These are phyloP conservation scores for Microsporum canis DNA, from an alignment of 2,329 filamentous ascomycete genomes.

Conservation along the genomic window DNA sequence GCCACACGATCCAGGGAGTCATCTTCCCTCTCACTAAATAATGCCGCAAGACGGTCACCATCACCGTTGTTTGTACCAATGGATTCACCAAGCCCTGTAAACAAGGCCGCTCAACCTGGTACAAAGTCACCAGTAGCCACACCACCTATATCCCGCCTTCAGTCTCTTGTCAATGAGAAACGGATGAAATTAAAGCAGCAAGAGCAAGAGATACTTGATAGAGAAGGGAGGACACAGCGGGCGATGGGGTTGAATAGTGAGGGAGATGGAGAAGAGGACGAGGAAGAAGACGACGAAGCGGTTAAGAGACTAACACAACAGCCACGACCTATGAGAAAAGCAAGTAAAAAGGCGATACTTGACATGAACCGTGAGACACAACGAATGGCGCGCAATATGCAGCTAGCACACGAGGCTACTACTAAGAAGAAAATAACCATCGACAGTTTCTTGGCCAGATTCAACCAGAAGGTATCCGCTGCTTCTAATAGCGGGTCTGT, in stretches of 20 bases:
- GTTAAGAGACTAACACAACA: slow-evolving; percentile 50
- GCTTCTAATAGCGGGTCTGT: slow-evolving; percentile 23
- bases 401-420: slow-evolving; percentile 77
- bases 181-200: slow-evolving; percentile 57
- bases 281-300: slow-evolving; percentile 48
- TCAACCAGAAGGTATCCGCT: slow-evolving; percentile 52
- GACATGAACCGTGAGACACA: slow-evolving; percentile 95
- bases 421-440: slow-evolving; percentile 87
- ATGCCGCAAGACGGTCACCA: slow-evolving; percentile 20
- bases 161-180: slow-evolving; percentile 62
- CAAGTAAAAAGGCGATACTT: slow-evolving; percentile 86
- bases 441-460: slow-evolving; percentile 67
- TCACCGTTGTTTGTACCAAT: slow-evolving; percentile 36
- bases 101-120: neutral
- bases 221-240: slow-evolving; percentile 21
- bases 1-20: neutral
- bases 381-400: slow-evolving; percentile 77
- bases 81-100: slow-evolving; percentile 3
- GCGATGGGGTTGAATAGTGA: slow-evolving; percentile 26
- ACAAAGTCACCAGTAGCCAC: slow-evolving; percentile 9
- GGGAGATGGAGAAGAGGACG: slow-evolving; percentile 38
- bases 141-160: slow-evolving; percentile 49
- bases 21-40: neutral
- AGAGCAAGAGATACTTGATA: slow-evolving; percentile 40
- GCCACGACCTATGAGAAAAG: slow-evolving; percentile 60